Evolutionary conservation across 1,139 yeast species (phyloP), one percentile per base, ranked within the genome.

Genomic region (Blastobotrys petasosporus): DNA sequence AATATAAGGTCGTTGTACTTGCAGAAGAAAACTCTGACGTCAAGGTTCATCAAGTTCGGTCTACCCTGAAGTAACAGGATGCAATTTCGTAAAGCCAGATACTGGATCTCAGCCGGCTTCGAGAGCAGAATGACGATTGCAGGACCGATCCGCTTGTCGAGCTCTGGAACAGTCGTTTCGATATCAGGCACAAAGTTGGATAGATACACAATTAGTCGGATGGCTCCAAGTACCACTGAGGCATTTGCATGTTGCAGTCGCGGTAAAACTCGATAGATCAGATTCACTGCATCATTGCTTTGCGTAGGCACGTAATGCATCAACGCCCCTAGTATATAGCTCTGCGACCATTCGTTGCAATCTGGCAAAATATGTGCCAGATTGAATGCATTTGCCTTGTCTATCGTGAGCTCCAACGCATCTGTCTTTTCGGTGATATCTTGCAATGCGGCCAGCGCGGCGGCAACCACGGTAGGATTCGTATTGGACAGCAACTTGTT

Each of bases 1-100:
- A 85, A 92, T 17, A 85, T 80, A 0, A 94, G 94, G 62, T 90
- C 97, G 59, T 84, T 83, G 57, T 78, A 85, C 52, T 80, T 80
- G 64, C 94, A 82, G 63, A 86, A 87, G 62, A 90, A 86, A 67
- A 80, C 77, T 48, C 80, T 79, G 25, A 83, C 87, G 53, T 84
- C 94, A 46, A 86, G 70, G 17, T 71, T 68, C 4, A 85, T 67
- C 49, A 86, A 69, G 16, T 77, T 74, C 15, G 82, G 81, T 50
- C 81, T 75, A 37, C 87, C 80, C 49, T 88, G 73, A 31, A 88
- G 71, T 17, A 90, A 67, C 34, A 90, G 64, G 20, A 87, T 85
- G 41, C 88, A 83, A 61, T 90, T 90, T 59, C 97, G 69, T 50
- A 90, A 69, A 0, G 85, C 85, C 44, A 88, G 70, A 61, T 88